Percentiles rank a stretch among this genome's conserved stretches.
Conservation (phyloP, 164 flowering plant genomes). For the Saururus chinensis region DNA sequence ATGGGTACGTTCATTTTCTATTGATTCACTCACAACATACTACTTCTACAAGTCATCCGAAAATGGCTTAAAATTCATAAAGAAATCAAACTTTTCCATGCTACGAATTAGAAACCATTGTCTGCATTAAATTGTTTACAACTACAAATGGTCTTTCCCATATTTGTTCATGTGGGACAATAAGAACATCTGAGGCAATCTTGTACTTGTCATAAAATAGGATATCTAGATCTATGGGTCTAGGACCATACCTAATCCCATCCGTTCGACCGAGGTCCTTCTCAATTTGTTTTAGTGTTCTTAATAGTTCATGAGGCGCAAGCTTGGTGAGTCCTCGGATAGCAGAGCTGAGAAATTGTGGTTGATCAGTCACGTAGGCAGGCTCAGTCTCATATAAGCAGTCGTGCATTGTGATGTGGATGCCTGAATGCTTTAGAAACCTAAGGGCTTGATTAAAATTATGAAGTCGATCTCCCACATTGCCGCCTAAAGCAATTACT, state of each 20-base stretch:
- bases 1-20: no score
- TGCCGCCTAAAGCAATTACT: conserved; percentile 91
- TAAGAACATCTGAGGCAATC: conserved; percentile 54
- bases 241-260: conserved; percentile 90
- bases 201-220: conserved; percentile 73
- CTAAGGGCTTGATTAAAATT: conserved; percentile 69
- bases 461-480: conserved; percentile 66
- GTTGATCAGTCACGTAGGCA: conserved; percentile 88
- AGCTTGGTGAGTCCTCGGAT: conserved; percentile 68
- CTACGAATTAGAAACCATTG: no score
- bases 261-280: conserved; percentile 69
- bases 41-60: no score
- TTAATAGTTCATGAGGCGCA: conserved; percentile 65
- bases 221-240: conserved; percentile 89
- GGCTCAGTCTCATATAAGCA: conserved; percentile 91
- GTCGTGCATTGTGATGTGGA: conserved; percentile 56
- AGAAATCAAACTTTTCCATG: no score
- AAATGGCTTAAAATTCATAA: no score
- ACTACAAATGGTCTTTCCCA: conserved; percentile 97
- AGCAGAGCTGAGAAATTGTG: conserved; percentile 85
- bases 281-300: conserved; percentile 71
- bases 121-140: no score
- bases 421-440: conserved; percentile 60
- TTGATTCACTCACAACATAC: no score
- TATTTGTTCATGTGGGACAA: conserved; percentile 83